Percentiles rank a stretch among this genome's conserved stretches.
These are phyloP conservation scores for Penicillium salamii DNA, from an alignment of 495 filamentous ascomycete species.

Conservation along the genomic window DNA sequence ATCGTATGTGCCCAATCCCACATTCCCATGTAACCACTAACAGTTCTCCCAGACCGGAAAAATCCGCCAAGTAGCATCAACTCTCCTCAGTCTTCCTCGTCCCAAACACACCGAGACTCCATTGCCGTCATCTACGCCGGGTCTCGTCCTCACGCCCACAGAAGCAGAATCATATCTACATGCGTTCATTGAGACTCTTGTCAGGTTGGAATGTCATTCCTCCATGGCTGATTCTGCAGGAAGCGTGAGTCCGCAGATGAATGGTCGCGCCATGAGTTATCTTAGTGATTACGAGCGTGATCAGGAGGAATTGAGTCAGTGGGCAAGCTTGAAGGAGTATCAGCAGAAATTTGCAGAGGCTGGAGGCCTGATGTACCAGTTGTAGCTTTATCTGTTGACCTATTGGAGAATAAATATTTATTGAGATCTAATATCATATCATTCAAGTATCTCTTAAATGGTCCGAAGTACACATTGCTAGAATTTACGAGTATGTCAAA, in stretches of 20 bases:
- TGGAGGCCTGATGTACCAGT: slow-evolving; percentile 50
- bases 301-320: slow-evolving; percentile 67
- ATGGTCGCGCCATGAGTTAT: slow-evolving; percentile 41
- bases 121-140: slow-evolving; percentile 9
- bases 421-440: too few species aligned
- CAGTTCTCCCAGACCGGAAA: slow-evolving; percentile 47
- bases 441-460: too few species aligned
- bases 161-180: slow-evolving; percentile 63
- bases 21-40: slow-evolving; percentile 3
- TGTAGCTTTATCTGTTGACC: slow-evolving; percentile 14
- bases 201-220: slow-evolving; percentile 58
- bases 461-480: too few species aligned
- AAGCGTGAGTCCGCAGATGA: slow-evolving; percentile 23
- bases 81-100: slow-evolving; percentile 59
- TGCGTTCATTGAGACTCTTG: slow-evolving; percentile 66
- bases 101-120: slow-evolving; percentile 13
- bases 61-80: slow-evolving; percentile 74
- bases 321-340: slow-evolving; percentile 71
- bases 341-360: slow-evolving; percentile 67
- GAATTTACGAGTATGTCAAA: too few species aligned
- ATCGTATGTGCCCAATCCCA: slow-evolving; percentile 46
- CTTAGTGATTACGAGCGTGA: slow-evolving; percentile 56
- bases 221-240: slow-evolving; percentile 13
- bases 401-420: too few species aligned
- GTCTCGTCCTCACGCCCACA: slow-evolving; percentile 30